Percentiles rank a stretch among this genome's conserved stretches.
Evolutionary conservation across 768 basidiomycete genomes (phyloP).

Genomic region (Auricularia heimuer): DNA sequence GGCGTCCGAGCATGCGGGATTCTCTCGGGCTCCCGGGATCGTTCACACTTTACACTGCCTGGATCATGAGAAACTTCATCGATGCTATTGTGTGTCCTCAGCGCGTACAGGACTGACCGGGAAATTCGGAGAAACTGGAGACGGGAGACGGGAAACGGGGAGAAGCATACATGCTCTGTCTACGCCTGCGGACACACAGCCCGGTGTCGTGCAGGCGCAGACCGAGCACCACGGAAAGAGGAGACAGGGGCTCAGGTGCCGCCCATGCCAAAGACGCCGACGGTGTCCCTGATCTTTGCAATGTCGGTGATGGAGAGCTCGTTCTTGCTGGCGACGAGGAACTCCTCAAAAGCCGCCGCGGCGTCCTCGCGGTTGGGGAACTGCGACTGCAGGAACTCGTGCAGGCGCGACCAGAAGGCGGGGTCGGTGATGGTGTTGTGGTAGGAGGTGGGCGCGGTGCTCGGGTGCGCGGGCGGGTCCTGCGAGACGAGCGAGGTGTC

Average conservation of each 20-base stretch:
- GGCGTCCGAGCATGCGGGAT: too few species aligned
- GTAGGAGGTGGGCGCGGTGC: slow-evolving; percentile 35
- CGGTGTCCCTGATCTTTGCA: slow-evolving; percentile 82
- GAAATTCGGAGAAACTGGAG: too few species aligned
- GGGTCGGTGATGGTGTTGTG: slow-evolving; percentile 65
- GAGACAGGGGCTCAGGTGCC: slow-evolving; percentile 41
- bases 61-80: too few species aligned
- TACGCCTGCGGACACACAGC: too few species aligned
- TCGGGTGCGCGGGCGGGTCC: slow-evolving; percentile 16
- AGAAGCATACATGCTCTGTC: too few species aligned
- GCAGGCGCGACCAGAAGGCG: slow-evolving; percentile 67
- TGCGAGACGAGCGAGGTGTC: slow-evolving; percentile 42
- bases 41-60: too few species aligned
- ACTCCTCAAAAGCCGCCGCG: slow-evolving; percentile 72
- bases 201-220: too few species aligned
- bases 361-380: slow-evolving; percentile 57
- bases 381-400: slow-evolving; percentile 57
- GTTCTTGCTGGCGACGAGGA: slow-evolving; percentile 73
- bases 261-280: slow-evolving; percentile 83
- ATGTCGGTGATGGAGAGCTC: slow-evolving; percentile 76
- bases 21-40: too few species aligned
- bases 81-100: too few species aligned
- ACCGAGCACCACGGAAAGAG: too few species aligned
- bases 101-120: too few species aligned
- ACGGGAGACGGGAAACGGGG: too few species aligned